These are phyloP conservation scores for Moelleriella libera DNA, from an alignment of 2,329 filamentous ascomycete genomes.

Conservation along the genomic window DNA sequence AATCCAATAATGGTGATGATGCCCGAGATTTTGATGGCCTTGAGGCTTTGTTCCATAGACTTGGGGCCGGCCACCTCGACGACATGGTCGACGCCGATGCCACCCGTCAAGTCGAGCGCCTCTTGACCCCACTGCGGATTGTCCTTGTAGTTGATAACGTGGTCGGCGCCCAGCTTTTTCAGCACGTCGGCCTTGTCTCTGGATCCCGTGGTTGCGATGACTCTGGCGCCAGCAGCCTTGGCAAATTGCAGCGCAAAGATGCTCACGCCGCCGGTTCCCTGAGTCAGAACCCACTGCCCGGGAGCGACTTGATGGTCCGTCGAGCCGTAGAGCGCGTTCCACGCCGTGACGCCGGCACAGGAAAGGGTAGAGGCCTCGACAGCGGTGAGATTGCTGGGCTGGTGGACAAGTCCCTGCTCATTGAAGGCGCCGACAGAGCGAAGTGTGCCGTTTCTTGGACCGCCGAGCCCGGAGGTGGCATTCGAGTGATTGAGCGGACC, in stretches of 20 bases:
- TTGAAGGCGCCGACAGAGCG: constrained; percentile 54
- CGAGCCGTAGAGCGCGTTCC: constrained; percentile 51
- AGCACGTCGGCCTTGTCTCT: constrained; percentile 27
- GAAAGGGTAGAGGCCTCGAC: constrained; percentile 41
- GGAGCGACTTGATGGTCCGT: constrained; percentile 29
- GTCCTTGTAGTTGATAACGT: constrained; percentile 35
- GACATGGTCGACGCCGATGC: constrained; percentile 30
- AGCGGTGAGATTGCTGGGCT: constrained; percentile 40
- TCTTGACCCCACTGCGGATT: constrained; percentile 29
- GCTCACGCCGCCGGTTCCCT: constrained; percentile 58
- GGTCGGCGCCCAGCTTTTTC: constrained; percentile 31
- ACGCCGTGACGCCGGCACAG: constrained; percentile 49
- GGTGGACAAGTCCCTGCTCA: constrained; percentile 51
- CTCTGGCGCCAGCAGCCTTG: constrained; percentile 31
- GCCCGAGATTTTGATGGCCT: constrained; percentile 29
- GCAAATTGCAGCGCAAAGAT: constrained; percentile 50
- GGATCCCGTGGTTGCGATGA: constrained; percentile 34
- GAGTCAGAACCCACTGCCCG: constrained; percentile 46
- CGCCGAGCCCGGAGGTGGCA: constrained; percentile 47
- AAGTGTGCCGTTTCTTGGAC: constrained; percentile 51
- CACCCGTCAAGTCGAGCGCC: constrained; percentile 26
- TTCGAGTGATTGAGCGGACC: constrained; percentile 22
- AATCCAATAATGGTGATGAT: constrained; percentile 27
- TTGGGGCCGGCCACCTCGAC: constrained; percentile 31
- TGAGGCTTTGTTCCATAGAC: constrained; percentile 29